Conservation (phyloP, 495 filamentous ascomycete species). For the Schizothecium vesticola region DNA sequence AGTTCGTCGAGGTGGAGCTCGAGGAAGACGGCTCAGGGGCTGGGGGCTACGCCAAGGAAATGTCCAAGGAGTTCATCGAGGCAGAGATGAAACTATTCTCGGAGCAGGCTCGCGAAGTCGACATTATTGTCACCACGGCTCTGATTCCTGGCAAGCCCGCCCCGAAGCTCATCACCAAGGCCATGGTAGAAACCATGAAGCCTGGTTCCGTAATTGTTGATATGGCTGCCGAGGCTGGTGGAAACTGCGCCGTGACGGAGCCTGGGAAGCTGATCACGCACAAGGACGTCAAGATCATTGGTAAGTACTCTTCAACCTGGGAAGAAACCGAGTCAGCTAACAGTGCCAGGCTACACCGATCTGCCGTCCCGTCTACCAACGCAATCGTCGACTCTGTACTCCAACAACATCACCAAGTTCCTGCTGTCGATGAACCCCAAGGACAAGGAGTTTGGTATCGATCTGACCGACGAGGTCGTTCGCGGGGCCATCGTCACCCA, state of each 20-base stretch:
- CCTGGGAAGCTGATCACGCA: conserved; percentile 61
- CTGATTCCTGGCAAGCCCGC: conserved; percentile 72
- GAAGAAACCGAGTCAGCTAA: conserved; percentile 8
- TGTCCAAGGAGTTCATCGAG: conserved; percentile 84
- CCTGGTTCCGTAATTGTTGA: conserved; percentile 77
- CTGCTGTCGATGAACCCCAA: conserved; percentile 70
- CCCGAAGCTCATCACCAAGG: conserved; percentile 69
- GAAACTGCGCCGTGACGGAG: conserved; percentile 72
- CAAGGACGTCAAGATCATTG: conserved; percentile 74
- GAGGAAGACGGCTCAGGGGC: conserved; percentile 75
- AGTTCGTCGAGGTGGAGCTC: conserved; percentile 80
- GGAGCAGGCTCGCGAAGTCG: conserved; percentile 75
- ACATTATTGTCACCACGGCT: conserved; percentile 81
- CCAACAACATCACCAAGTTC: conserved; percentile 81
- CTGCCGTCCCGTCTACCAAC: conserved; percentile 73
- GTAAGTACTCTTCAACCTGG: conserved; percentile 32
- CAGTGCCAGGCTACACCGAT: conserved; percentile 63
- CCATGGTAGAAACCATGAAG: conserved; percentile 76
- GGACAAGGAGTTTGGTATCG: conserved; percentile 67
- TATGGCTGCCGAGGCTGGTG: conserved; percentile 73
- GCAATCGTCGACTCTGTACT: conserved; percentile 76
- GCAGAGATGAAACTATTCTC: conserved; percentile 84
- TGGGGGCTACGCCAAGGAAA: conserved; percentile 79
- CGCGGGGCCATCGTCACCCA: conserved; percentile 72
- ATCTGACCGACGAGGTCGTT: conserved; percentile 73